Evolutionary conservation across 176 grass and related monocot species (phyloP).

Genomic region (Tillandsia fasciculata): DNA sequence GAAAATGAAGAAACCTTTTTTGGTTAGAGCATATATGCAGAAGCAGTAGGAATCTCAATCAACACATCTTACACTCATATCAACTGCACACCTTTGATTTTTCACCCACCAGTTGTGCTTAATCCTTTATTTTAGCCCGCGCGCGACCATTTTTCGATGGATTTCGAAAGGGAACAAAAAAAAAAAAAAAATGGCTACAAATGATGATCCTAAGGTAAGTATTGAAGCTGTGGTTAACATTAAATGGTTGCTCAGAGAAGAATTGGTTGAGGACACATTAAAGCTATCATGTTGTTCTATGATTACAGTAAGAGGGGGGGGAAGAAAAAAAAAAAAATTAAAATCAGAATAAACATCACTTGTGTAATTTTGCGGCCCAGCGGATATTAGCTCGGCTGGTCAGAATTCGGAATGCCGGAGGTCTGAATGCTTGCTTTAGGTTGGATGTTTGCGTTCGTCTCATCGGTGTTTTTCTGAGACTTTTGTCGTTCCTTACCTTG

Average conservation of each 20-base stretch:
- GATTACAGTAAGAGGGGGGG: slow-evolving; percentile 1
- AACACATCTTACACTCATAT: too few relatives aligned
- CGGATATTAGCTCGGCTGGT: slow-evolving; percentile 35
- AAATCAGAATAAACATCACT: slow-evolving; percentile 7
- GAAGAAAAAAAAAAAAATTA: not conserved
- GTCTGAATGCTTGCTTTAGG: slow-evolving; percentile 10
- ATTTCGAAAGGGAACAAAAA: too few relatives aligned
- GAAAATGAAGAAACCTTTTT: too few relatives aligned
- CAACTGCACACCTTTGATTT: too few relatives aligned
- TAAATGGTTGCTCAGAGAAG: slow-evolving; percentile 21
- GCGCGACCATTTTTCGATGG: too few relatives aligned
- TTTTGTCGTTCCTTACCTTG: slow-evolving; percentile 52
- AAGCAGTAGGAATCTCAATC: too few relatives aligned
- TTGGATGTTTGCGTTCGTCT: slow-evolving; percentile 32
- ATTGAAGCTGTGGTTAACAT: not conserved
- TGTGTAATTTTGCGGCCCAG: slow-evolving; percentile 2
- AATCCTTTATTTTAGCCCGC: too few relatives aligned
- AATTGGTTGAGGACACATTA: slow-evolving; percentile 15
- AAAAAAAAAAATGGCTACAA: too few relatives aligned
- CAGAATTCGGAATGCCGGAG: slow-evolving; percentile 31
- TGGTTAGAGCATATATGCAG: too few relatives aligned
- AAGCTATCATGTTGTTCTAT: slow-evolving; percentile 5
- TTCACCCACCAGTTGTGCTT: too few relatives aligned
- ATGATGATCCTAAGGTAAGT: too few relatives aligned
- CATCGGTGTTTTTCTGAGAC: slow-evolving; percentile 27